Base-by-base conservation (phyloP, 495 filamentous ascomycete genomes). In the Bombardia bombarda region DNA sequence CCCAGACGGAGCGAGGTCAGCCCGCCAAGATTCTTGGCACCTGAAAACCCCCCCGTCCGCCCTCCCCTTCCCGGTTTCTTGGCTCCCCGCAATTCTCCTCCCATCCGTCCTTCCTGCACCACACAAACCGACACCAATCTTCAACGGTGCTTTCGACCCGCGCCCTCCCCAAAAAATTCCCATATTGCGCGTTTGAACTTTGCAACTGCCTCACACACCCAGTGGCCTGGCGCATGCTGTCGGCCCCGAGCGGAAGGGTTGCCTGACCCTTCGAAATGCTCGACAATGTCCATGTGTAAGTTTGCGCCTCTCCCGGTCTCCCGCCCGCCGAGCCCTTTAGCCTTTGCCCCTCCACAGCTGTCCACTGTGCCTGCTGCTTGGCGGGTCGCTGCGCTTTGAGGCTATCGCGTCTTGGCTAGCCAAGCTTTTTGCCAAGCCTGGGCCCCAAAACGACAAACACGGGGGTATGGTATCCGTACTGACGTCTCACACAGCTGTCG, bases 391-490 rank as follows among this genome's bases (percentile, higher is more conserved):
- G 16, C 5, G 8, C 23, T 32, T 40, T 30, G 40, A 54, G 38
- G 31, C 34, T 46, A 21, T 47, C 44, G 32, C 49, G 18, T 49
- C 58, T 60, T 62, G 56, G 58, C 56, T 32, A 46, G 56, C 58
- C 54, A 56, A 62, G 61, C 46, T 48, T 51, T 58, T 38, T 32
- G 61, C 61, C 61, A 64, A 64, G 61, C 46, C 58, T 43, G 46
- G 47, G 53, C 9, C 8, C 10, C 8, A 17, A 37, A 13, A 22
- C n/a, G n/a, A n/a, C 13, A 13, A 18, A 21, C 17, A 37, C n/a
- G 20, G 6, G 6, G 10, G 50, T 50, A 52, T 48, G 45, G 37
- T 43, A 33, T 21, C 31, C 24, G 32, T 21, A 48, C 51, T 64
- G 58, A 62, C 56, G 50, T 56, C 45, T 56, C 45, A 44, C 45